Evolutionary conservation across 495 filamentous ascomycete species (phyloP), one percentile per base, ranked within the genome.

Genomic region (Immersiella caudata): DNA sequence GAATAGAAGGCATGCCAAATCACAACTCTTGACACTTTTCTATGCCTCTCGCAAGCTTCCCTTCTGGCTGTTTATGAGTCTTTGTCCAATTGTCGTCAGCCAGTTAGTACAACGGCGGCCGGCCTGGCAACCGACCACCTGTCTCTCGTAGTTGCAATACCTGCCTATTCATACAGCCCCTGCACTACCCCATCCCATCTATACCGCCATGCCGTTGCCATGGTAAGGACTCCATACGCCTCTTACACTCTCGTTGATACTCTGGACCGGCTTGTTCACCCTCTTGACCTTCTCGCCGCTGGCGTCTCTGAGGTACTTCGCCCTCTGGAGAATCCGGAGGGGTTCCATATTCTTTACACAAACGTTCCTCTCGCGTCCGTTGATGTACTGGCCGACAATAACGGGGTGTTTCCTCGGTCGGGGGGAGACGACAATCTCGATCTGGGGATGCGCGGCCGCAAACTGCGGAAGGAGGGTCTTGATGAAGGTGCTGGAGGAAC

Each of bases 161-260:
- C 27, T 25, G 54, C 50, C 21, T 62, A 68, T 57, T 69, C 58
- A 24, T 64, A 68, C 69, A 67, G 25, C 54, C 18, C 24, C 7
- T 29, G 1, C 66, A 4, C 24, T 1, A 54, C 22, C 55, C 50
- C 8, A 2, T 1, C 8, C 56, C 26, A 5, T 46, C 67, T 76
- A 84, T 71, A 84, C 78, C 60, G 60, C 54, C 78, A 83, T 76
- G 7, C 81, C 81, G 16, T 77, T 74, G 65, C 94, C 93, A 78
- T 98, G 95, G 76, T 91, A 97, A 51, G 93, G 93, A 81, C 88
- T 90, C 93, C 94, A 99, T 68, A 98, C 87, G 66, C 95, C 95
- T 82, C 95, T 89, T 16, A 97, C 93, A 80, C 93, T 93, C 79
- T 94, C 89, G 77, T 95, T 97, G 76, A 91, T 81, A 86, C 91